phyloP scores from a whole-genome alignment of 768 basidiomycete species.

The Nidularia sp. region DNA sequence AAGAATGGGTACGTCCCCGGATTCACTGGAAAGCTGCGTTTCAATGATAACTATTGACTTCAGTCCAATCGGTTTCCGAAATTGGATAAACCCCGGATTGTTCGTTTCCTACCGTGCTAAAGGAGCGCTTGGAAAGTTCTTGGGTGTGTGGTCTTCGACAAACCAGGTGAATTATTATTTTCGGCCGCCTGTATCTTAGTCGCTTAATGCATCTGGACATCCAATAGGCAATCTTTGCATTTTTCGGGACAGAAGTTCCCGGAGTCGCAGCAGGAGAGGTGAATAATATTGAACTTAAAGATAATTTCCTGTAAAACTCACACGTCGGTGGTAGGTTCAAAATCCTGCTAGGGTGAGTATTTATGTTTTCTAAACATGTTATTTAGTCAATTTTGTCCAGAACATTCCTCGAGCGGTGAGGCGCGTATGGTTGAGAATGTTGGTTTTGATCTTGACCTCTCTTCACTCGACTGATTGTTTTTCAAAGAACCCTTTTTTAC shows the following conservation, averaged over 20 bases:
- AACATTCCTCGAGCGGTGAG: slow-evolving; percentile 13
- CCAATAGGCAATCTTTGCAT: slow-evolving; percentile 11
- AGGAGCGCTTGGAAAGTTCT: slow-evolving; percentile 7
- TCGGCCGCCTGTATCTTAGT: not conserved
- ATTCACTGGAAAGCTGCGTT: not conserved
- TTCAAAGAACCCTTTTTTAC: slow-evolving; percentile 19
- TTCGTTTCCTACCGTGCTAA: slow-evolving; percentile 14
- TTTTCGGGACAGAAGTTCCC: slow-evolving; percentile 13
- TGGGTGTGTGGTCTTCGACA: slow-evolving; percentile 12
- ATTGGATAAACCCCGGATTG: slow-evolving; percentile 27
- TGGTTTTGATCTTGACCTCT: slow-evolving; percentile 6
- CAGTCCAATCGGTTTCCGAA: slow-evolving; percentile 31
- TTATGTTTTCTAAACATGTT: not conserved
- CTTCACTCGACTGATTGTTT: not conserved
- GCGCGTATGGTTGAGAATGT: slow-evolving; percentile 14
- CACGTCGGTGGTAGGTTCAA: slow-evolving; percentile 7
- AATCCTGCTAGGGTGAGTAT: slow-evolving; percentile 3
- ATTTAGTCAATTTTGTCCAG: slow-evolving; percentile 1
- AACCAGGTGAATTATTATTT: slow-evolving; percentile 7
- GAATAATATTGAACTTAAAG: not conserved
- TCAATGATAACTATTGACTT: slow-evolving; percentile 4
- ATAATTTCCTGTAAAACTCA: not conserved
- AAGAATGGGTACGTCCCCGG: slow-evolving; percentile 11
- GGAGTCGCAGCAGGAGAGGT: slow-evolving; percentile 13
- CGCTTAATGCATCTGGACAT: not conserved